Evolutionary conservation across 345 rosid genomes (phyloP), one percentile per base, ranked within the genome.

Genomic region (Euphorbia peplus): DNA sequence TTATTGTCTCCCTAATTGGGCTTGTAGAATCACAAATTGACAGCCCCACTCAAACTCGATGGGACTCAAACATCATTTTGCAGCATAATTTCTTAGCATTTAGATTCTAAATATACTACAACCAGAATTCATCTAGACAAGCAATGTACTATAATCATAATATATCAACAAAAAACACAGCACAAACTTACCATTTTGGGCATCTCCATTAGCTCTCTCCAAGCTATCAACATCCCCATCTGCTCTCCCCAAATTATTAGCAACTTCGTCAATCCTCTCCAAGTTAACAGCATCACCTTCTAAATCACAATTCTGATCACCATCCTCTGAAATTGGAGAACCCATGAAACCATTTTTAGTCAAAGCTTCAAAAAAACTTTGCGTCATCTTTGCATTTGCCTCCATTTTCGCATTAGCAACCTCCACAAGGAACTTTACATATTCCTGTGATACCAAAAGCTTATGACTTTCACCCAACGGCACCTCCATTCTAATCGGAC

Each of bases 341-440:
- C 68, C 74, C 68, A 52, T 67, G 68, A 82, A 84, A 22, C 79
- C 84, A 32, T 67, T 75, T 61, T 65, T 77, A 8, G 25, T 32
- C 70, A 91, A 78, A 72, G 88, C 82, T 9, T 51, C 21, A 19
- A 86, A 64, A 67, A 93, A 86, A 66, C 82, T 90, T 26, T 83
- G 84, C 18, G 86, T 84, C 76, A 97, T 80, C 75, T 76, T 88
- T 81, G 83, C 70, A 72, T 93, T 91, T 8, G 91, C 91, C 65
- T 78, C 91, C 97, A 91, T 91, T 79, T 93, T 93, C 84, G 82
- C 87, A 79, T 91, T 93, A 4, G 91, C 97, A 53, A 86, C 66
- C 3, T 70, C 85, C 57, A 91, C 87, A 46, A 91, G 85, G 69
- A 86, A 89, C 84, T 75, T 86, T 39, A 89, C 86, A 50, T 91